These are phyloP conservation scores for Auriculariales sp. DNA, from an alignment of 768 basidiomycete genomes.

Conservation along the genomic window DNA sequence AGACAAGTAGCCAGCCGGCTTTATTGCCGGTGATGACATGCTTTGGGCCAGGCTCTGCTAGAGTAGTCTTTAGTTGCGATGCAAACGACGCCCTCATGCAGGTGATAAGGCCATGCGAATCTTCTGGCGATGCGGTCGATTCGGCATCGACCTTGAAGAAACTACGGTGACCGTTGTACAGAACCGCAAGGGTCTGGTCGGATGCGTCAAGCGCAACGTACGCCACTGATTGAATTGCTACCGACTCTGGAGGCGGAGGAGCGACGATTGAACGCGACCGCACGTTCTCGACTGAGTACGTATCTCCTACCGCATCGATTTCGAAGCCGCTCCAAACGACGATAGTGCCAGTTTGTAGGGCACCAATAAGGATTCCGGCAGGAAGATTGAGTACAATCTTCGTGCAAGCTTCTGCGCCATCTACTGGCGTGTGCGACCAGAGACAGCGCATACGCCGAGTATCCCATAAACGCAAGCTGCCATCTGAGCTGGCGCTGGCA, in stretches of 20 bases:
- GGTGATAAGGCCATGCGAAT: background rate
- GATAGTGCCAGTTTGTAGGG: conserved; percentile 41
- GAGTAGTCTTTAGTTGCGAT: conserved; percentile 5
- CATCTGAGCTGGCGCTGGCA: conserved; percentile 46
- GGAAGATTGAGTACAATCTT: conserved; percentile 28
- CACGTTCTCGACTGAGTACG: background rate
- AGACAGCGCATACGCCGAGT: conserved; percentile 34
- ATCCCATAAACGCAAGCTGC: conserved; percentile 64
- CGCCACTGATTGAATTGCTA: conserved; percentile 10
- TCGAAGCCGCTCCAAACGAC: conserved; percentile 36
- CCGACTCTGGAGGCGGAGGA: conserved; percentile 1
- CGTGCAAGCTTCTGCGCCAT: conserved; percentile 28
- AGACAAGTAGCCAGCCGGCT: conserved; percentile 49
- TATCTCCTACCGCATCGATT: background rate
- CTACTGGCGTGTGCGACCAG: conserved; percentile 35
- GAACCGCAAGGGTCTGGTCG: conserved; percentile 26
- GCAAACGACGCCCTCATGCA: conserved; percentile 2
- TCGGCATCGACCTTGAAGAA: background rate
- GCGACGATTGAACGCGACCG: background rate
- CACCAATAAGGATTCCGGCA: conserved; percentile 34
- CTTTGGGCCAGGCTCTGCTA: conserved; percentile 16
- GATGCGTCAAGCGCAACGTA: conserved; percentile 6
- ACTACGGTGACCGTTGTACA: background rate
- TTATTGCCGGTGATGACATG: conserved; percentile 48
- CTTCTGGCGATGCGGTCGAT: background rate